phyloP scores from a whole-genome alignment of 441 rosid genomes.

The Bruguiera hainesii region DNA sequence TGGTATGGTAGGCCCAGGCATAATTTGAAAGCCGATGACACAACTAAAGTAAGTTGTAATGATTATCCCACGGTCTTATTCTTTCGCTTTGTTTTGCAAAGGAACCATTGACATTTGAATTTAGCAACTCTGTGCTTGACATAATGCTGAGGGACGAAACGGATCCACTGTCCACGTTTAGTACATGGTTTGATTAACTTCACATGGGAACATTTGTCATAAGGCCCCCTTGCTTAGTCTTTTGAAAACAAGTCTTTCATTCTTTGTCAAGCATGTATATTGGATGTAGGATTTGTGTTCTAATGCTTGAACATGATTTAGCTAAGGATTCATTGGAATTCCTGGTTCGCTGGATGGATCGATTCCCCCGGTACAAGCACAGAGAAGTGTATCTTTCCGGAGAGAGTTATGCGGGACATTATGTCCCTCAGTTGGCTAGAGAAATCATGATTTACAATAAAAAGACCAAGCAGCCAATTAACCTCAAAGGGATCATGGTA shows the following conservation, averaged over 20 bases:
- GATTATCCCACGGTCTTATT: conserved; percentile 13
- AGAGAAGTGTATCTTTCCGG: conserved; percentile 78
- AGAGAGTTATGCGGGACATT: conserved; percentile 98
- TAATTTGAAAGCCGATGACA: conserved; percentile 13
- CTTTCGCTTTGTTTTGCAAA: conserved; percentile 5
- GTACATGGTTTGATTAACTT: neutral
- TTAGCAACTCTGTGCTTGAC: conserved; percentile 1
- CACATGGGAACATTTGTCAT: neutral
- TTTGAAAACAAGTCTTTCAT: neutral
- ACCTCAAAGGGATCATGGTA: conserved; percentile 95
- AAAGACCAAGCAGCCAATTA: conserved; percentile 49
- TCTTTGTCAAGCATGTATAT: neutral
- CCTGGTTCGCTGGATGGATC: conserved; percentile 61
- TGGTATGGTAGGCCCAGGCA: neutral
- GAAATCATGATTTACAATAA: conserved; percentile 61
- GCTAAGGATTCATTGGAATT: conserved; percentile 84
- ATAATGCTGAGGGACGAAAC: conserved; percentile 4
- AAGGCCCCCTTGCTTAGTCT: neutral
- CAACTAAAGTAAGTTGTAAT: conserved; percentile 11
- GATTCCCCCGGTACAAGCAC: conserved; percentile 75
- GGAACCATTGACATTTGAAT: conserved; percentile 8
- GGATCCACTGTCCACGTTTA: conserved; percentile 11
- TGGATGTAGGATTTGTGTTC: neutral
- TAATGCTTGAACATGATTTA: conserved; percentile 25
- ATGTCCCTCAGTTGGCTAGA: conserved; percentile 91